These are phyloP conservation scores for Diaporthe ampelina DNA, from an alignment of 2,329 filamentous ascomycete genomes.

Conservation along the genomic window DNA sequence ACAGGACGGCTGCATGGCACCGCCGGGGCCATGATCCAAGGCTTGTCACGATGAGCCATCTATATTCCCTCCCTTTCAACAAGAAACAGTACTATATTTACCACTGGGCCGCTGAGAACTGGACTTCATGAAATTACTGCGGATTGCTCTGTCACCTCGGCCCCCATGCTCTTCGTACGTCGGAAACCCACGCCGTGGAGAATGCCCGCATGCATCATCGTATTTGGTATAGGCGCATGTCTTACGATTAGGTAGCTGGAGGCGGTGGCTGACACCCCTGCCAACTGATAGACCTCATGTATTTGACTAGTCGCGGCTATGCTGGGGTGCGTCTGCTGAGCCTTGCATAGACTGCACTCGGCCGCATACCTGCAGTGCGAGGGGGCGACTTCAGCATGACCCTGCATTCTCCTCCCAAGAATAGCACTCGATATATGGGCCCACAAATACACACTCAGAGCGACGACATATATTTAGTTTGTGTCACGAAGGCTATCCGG, in stretches of 20 bases:
- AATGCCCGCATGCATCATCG: not conserved
- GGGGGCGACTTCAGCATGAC: not conserved
- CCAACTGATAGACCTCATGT: not conserved
- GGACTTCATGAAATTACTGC: not conserved
- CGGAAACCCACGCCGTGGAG: no score
- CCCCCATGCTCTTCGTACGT: not conserved
- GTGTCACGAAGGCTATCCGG: not conserved
- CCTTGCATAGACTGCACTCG: slow-evolving; percentile 2
- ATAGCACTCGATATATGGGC: not conserved
- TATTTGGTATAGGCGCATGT: not conserved
- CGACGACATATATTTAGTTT: not conserved
- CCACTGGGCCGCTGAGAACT: not conserved
- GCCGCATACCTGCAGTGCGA: not conserved
- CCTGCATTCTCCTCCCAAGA: not conserved
- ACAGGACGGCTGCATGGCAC: not conserved
- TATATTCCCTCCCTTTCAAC: not conserved
- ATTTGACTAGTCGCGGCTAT: not conserved
- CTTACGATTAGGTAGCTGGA: not conserved
- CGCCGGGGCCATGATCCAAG: not conserved
- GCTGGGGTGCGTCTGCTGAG: not conserved
- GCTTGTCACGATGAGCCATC: not conserved
- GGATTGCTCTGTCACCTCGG: no score
- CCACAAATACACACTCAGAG: not conserved
- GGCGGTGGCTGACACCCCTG: not conserved
- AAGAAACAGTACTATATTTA: not conserved